phyloP scores from a whole-genome alignment of 306 rosid genomes.

The Betula pendula region DNA sequence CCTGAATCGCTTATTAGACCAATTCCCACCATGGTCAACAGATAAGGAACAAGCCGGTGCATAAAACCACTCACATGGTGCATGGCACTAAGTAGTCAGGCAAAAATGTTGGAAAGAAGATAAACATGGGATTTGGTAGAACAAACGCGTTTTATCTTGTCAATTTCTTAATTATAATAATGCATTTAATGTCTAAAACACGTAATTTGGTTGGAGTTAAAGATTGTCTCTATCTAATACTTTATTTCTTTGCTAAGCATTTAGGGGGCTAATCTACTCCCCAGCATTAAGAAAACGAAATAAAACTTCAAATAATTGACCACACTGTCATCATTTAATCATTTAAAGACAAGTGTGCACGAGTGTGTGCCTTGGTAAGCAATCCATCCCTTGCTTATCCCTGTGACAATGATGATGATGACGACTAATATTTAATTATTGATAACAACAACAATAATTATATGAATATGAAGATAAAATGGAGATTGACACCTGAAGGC shows the following conservation, averaged over 20 bases:
- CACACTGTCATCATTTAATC: slow-evolving; percentile 31
- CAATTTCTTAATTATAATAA: slow-evolving; percentile 35
- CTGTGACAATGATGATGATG: slow-evolving; percentile 40
- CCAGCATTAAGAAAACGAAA: slow-evolving; percentile 27
- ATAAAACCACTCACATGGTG: slow-evolving; percentile 28
- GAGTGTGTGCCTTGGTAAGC: slow-evolving; percentile 45
- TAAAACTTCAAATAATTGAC: slow-evolving; percentile 32
- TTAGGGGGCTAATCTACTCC: slow-evolving; percentile 28
- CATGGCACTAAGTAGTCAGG: slow-evolving; percentile 27
- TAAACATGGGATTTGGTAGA: slow-evolving; percentile 69
- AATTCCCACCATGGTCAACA: not conserved
- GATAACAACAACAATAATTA: slow-evolving; percentile 10
- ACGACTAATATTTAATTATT: slow-evolving; percentile 20
- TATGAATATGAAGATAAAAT: slow-evolving; percentile 12
- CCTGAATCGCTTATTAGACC: not conserved
- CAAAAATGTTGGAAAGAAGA: slow-evolving; percentile 29
- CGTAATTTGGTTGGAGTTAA: slow-evolving; percentile 32
- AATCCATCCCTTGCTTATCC: slow-evolving; percentile 62
- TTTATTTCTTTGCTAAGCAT: slow-evolving; percentile 18
- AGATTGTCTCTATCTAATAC: slow-evolving; percentile 32
- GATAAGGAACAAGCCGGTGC: slow-evolving; percentile 34
- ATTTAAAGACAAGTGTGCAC: slow-evolving; percentile 43
- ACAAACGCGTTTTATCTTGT: slow-evolving; percentile 49
- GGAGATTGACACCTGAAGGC: slow-evolving; percentile 25
- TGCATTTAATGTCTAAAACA: slow-evolving; percentile 13